Percentiles rank a stretch among this genome's conserved stretches.
Conservation (phyloP, 164 flowering plant genomes). For the Tinospora cordifolia region DNA sequence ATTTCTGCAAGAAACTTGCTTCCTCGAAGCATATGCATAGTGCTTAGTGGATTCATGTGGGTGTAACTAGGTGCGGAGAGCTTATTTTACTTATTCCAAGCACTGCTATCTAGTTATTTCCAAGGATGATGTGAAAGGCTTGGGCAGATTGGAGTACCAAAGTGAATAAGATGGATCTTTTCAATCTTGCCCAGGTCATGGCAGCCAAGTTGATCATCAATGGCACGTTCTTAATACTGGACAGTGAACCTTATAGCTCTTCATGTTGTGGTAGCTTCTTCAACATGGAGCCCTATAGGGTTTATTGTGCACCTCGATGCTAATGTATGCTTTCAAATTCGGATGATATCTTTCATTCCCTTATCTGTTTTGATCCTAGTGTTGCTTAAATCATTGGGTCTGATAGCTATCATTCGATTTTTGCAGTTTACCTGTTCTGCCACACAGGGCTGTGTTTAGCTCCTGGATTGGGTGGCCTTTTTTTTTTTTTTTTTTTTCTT, state of each 20-base stretch:
- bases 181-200: neutral
- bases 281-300: neutral
- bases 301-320: neutral
- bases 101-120: conserved; percentile 8
- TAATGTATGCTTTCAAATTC: conserved; percentile 9
- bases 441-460: conserved; percentile 2
- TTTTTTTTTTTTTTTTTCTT: no score
- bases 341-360: conserved; percentile 8
- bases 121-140: conserved; percentile 3
- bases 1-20: neutral
- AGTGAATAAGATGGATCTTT: neutral
- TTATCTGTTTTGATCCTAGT: conserved; percentile 6
- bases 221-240: neutral
- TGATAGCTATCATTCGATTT: conserved; percentile 14
- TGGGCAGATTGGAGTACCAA: conserved; percentile 3
- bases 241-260: neutral
- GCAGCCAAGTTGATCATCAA: neutral
- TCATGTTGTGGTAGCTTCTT: neutral
- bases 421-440: neutral
- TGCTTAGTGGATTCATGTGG: conserved; percentile 2
- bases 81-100: conserved; percentile 2
- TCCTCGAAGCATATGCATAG: neutral
- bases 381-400: conserved; percentile 9
- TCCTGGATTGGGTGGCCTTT: conserved; percentile 4
- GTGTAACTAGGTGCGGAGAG: conserved; percentile 10